Percentiles rank a stretch among this genome's conserved stretches.
phyloP scores from a whole-genome alignment of 108 stramenopile genomes.

The Seminavis robusta region DNA sequence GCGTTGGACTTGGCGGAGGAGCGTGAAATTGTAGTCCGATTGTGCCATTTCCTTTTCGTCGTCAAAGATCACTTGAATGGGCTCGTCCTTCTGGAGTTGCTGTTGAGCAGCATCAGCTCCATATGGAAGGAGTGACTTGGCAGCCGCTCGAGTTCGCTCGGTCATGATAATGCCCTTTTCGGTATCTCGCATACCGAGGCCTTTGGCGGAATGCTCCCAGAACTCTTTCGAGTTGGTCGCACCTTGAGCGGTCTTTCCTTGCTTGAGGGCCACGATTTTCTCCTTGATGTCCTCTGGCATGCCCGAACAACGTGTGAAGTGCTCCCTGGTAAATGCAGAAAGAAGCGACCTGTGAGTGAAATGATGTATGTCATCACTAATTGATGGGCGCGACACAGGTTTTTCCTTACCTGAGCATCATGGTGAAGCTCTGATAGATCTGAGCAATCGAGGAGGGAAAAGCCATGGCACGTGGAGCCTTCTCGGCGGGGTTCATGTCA shows the following conservation, averaged over 20 bases:
- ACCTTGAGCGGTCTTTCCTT: conserved; percentile 21
- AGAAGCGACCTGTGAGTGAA: conserved; percentile 14
- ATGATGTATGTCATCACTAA: too few species aligned
- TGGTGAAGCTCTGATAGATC: conserved; percentile 35
- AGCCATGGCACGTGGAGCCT: conserved; percentile 22
- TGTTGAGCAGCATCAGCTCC: neutral
- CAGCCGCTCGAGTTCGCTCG: neutral
- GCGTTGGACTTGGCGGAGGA: conserved; percentile 13
- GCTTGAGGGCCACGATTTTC: conserved; percentile 19
- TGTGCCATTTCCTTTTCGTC: conserved; percentile 18
- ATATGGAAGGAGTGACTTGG: neutral
- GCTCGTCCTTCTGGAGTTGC: neutral
- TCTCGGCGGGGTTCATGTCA: conserved; percentile 8
- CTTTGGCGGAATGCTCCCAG: too few species aligned
- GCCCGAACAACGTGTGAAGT: too few species aligned
- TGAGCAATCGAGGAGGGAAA: conserved; percentile 26
- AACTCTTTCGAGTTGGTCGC: too few species aligned
- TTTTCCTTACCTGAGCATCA: conserved; percentile 45
- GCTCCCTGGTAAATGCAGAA: conserved; percentile 20
- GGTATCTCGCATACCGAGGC: too few species aligned
- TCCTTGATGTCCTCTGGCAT: conserved; percentile 23
- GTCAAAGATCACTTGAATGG: conserved; percentile 8
- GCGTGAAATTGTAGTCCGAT: conserved; percentile 24
- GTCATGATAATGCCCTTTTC: neutral
- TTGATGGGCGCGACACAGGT: too few species aligned